Base-by-base conservation (phyloP, 78 protist genomes). In the Abeoforma whisleri region DNA sequence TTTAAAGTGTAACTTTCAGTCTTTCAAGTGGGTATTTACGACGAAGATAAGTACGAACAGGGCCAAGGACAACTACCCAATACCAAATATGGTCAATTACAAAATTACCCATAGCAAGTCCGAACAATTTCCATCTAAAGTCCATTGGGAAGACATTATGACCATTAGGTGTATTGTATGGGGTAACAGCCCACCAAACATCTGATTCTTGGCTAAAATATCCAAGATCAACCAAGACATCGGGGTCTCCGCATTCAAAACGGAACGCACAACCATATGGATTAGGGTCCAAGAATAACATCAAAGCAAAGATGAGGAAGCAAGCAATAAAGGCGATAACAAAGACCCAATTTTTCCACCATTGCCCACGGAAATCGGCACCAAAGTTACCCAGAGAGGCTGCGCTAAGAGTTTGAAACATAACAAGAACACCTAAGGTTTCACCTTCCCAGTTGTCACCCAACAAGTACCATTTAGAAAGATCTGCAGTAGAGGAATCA, bases 391-490 rank as follows among this genome's bases (percentile, higher is more conserved):
- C 62, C 62, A 48, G 62, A 19, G 62, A 48, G 62, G 62, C 62
- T 48, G 62, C 62, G 5, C 30, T 48, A 5, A 48, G 12, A 19
- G 62, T 12, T 48, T 48, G 62, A 12, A 48, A 48, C 62, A 48
- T 48, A 12, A 48, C 62, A 5, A 48, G 5, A 19, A 48, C 62
- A 5, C 62, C 62, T 12, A 48, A 48, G 62, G 62, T 48, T 48
- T 48, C 62, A 32, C 57, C 31, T 38, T 81, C 85, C 57, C 34
- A 81, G 71, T 81, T 81, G 71, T 81, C 85, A 30, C 85, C 85
- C 71, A 81, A 2, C 71, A 69, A 69, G 72, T 70, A 81, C 85
- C 85, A 81, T 34, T 40, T 79, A n/a, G 83, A 40, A 81, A 40
- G 33, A n/a, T 81, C 85, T 22, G 28, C 19, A 0, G 39, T 8